These are phyloP conservation scores for Pseudofabraea citricarpa DNA, from an alignment of 2,329 filamentous ascomycete species.

Conservation along the genomic window DNA sequence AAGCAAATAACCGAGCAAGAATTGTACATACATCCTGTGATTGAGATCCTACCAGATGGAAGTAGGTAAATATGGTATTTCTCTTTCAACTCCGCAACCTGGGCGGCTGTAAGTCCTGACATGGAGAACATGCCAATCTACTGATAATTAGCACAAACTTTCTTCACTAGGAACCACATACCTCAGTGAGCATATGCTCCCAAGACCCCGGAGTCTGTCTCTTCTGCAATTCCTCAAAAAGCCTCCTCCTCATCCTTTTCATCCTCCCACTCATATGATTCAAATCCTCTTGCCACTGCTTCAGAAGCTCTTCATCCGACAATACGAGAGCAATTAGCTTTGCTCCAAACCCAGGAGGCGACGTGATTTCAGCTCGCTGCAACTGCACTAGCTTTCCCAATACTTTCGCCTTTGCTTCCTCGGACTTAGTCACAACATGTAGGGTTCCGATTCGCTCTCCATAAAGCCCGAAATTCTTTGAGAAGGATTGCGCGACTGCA, in stretches of 20 bases:
- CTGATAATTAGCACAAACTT: background rate
- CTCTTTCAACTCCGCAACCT: background rate
- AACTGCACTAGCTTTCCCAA: background rate
- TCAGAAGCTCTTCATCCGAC: background rate
- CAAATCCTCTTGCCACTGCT: background rate
- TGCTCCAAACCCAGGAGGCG: background rate
- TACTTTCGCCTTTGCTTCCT: background rate
- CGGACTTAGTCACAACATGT: conserved; percentile 16
- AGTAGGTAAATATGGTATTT: background rate
- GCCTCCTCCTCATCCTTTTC: background rate
- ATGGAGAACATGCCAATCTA: background rate
- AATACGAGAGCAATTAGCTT: background rate
- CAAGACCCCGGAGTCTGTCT: background rate
- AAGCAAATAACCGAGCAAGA: too few species aligned
- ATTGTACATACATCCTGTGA: background rate
- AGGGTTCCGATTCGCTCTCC: conserved; percentile 31
- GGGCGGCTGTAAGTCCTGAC: background rate
- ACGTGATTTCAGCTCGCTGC: background rate
- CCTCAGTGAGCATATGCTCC: background rate
- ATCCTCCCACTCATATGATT: background rate
- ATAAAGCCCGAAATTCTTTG: conserved; percentile 35
- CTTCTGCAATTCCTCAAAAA: background rate
- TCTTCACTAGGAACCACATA: background rate
- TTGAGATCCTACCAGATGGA: background rate
- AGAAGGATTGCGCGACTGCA: conserved; percentile 31